phyloP scores from a whole-genome alignment of 1,284 basidiomycete species.

The Ganoderma meredithae region DNA sequence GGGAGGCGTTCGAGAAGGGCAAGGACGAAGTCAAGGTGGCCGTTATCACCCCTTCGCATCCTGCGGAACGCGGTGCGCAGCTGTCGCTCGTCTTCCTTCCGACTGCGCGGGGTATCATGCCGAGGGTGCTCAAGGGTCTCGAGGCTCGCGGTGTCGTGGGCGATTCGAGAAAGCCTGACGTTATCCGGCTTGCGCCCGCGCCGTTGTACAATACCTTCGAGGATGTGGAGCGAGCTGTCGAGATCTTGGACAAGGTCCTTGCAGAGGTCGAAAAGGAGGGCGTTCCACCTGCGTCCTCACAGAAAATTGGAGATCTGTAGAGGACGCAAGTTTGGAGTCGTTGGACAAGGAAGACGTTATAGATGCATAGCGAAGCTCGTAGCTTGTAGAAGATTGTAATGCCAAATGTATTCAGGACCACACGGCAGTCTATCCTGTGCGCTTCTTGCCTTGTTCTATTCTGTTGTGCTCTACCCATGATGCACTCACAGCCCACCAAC shows the following conservation, averaged over 20 bases:
- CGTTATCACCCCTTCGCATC: constrained; percentile 83
- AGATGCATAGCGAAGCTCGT: constrained; percentile 10
- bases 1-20: constrained; percentile 43
- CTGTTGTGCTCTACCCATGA: not conserved
- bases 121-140: constrained; percentile 68
- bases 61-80: constrained; percentile 81
- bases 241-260: constrained; percentile 67
- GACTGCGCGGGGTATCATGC: constrained; percentile 70
- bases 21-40: constrained; percentile 67
- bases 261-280: constrained; percentile 38
- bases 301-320: not conserved
- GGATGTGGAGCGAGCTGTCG: constrained; percentile 78
- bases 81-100: constrained; percentile 85
- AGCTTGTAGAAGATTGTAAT: not conserved
- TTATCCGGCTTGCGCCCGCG: constrained; percentile 86
- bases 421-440: not conserved
- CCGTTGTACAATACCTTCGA: constrained; percentile 85
- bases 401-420: not conserved
- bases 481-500: not conserved
- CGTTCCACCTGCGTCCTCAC: constrained; percentile 13
- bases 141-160: constrained; percentile 81
- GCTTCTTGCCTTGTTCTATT: not conserved
- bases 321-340: not conserved
- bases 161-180: constrained; percentile 89
- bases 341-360: constrained; percentile 11